Evolutionary conservation across 2,329 filamentous ascomycete species (phyloP), one percentile per base, ranked within the genome.

Genomic region (Penicillium sp.): DNA sequence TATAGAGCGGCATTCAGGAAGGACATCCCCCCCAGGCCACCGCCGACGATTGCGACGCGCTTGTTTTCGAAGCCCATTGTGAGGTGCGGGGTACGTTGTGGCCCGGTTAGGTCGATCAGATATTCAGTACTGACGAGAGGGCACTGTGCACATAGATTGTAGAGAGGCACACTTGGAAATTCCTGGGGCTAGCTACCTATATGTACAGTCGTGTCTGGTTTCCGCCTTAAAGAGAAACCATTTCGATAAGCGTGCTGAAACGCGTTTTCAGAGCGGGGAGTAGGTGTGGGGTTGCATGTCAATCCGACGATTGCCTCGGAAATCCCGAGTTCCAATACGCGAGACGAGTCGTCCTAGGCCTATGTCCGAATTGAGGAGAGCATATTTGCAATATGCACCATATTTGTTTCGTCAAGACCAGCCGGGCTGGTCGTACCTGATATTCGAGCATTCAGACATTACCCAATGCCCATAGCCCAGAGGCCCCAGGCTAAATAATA

Each of bases 1-100:
- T 71, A 62, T 2, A 71, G 59, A 14, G 67, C 67, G 33, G 66
- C 67, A 37, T 67, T 70, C 40, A 71, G 56, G 42, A 68, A 65
- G 4, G 67, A 59, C 55, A 73, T 62, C 28, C 70, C 69, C 22
- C 65, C 67, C 12, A 71, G 61, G 18, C 68, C 68, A 27, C 68
- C 68, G 43, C 68, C 68, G 30, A 71, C 46, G 43, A 71, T 59
- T 51, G 62, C 66, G 33, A 70, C 60, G 37, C 57, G 62, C 19
- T 63, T 58, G 45, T 65, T 33, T 48, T 58, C 53, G 46, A 65
- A 65, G 8, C 62, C 62, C 63, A 65, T 65, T 33, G 38, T 56
- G 41, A n/a, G 4, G 27, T 43, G 35, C 14, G 19, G 27, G 38
- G 4, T 35, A 27, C 11, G 13, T 35, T n/a, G n/a, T n/a, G n/a